A percentile compares a stretch with the other conserved stretches of the same genome.
Evolutionary conservation across 306 rosid genomes (phyloP).

Genomic region (Dryas drummondii): DNA sequence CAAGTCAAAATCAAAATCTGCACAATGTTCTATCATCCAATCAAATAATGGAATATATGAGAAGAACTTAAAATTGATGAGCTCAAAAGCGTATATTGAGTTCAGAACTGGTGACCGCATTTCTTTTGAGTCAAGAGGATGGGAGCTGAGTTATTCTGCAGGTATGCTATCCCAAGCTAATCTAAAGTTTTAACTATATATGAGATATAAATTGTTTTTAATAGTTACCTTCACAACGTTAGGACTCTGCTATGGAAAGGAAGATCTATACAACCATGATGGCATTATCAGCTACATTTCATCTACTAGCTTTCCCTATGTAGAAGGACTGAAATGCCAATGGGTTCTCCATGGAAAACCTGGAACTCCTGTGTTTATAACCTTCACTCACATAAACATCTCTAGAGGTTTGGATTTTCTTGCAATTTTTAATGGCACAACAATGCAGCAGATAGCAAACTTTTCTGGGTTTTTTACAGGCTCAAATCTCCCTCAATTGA

Average conservation of each 20-base stretch:
- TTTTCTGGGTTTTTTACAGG: not conserved
- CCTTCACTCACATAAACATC: not conserved
- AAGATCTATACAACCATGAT: not conserved
- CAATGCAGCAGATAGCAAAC: not conserved
- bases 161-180: not conserved
- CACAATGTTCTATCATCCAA: not conserved
- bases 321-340: constrained; percentile 3
- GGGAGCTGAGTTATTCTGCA: constrained; percentile 10
- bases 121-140: constrained; percentile 1
- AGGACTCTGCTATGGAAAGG: constrained; percentile 7
- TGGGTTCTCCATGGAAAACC: constrained; percentile 18
- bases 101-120: not conserved
- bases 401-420: not conserved
- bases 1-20: not conserved
- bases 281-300: not conserved
- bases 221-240: not conserved
- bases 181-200: not conserved
- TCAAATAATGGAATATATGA: not conserved
- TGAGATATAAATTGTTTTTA: not conserved
- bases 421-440: not conserved
- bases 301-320: not conserved
- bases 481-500: constrained; percentile 10
- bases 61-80: not conserved
- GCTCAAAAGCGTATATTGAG: not conserved
- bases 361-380: constrained; percentile 1